phyloP scores from a whole-genome alignment of 345 rosid species.

The Eucalyptus pauciflora region DNA sequence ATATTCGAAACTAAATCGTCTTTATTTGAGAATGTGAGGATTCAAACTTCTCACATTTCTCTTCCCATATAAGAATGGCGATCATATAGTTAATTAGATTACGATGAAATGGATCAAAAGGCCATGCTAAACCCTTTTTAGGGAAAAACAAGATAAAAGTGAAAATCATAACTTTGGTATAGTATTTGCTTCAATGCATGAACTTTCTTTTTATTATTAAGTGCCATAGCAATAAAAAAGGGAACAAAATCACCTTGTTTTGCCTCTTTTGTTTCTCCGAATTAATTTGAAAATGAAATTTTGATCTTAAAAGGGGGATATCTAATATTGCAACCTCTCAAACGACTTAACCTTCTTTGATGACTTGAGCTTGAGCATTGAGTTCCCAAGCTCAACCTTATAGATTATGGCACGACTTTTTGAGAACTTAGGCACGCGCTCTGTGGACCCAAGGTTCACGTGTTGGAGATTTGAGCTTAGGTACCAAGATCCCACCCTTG shows the following conservation, averaged over 20 bases:
- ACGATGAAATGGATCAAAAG: neutral
- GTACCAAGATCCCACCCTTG: neutral
- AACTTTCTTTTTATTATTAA: neutral
- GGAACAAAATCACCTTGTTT: neutral
- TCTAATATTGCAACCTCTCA: neutral
- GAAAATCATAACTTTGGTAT: neutral
- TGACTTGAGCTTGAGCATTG: neutral
- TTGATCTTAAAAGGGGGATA: neutral
- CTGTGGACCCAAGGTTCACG: neutral
- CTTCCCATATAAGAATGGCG: no score
- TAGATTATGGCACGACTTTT: fast-evolving
- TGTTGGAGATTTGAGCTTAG: neutral
- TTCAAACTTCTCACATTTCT: fast-evolving
- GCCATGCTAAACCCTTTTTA: neutral
- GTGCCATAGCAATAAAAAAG: fast-evolving
- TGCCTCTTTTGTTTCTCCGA: neutral
- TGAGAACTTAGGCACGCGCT: neutral
- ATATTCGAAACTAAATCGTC: fast-evolving
- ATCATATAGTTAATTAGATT: neutral
- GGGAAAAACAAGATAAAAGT: neutral
- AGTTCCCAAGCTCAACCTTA: neutral
- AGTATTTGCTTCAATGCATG: neutral
- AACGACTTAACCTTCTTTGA: neutral
- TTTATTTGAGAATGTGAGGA: fast-evolving
- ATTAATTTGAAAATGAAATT: neutral